Evolutionary conservation across 306 rosid species (phyloP).

Genomic region (Cicer chorassanicum): DNA sequence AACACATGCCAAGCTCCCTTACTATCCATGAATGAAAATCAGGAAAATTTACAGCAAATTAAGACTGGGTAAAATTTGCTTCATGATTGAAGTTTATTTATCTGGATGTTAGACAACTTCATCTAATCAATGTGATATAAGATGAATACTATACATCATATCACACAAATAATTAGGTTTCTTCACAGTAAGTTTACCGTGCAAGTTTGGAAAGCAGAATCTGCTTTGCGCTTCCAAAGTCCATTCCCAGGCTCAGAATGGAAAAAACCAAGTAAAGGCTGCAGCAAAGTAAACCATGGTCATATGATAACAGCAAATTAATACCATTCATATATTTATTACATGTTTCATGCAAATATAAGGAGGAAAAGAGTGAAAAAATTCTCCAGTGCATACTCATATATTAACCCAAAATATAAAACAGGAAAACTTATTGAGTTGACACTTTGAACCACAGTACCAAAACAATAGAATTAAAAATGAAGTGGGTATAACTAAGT

Average conservation of each 20-base stretch:
- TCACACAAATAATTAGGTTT: slow-evolving; percentile 26
- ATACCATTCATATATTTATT: slow-evolving; percentile 9
- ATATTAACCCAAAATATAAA: slow-evolving; percentile 5
- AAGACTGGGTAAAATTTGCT: slow-evolving; percentile 25
- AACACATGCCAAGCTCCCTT: slow-evolving; percentile 14
- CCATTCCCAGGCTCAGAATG: slow-evolving; percentile 83
- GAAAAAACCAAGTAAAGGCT: slow-evolving; percentile 86
- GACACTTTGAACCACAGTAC: slow-evolving; percentile 1
- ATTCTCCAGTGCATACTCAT: not conserved
- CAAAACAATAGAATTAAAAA: not conserved
- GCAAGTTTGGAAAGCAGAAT: slow-evolving; percentile 74
- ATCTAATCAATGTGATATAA: too few relatives aligned
- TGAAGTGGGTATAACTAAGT: not conserved
- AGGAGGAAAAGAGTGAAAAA: not conserved
- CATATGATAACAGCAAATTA: slow-evolving; percentile 31
- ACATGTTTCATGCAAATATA: slow-evolving; percentile 35
- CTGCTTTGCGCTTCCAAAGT: slow-evolving; percentile 95
- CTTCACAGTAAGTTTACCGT: slow-evolving; percentile 55
- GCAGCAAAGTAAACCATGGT: slow-evolving; percentile 48
- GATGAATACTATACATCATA: not conserved
- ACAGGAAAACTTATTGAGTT: slow-evolving; percentile 8
- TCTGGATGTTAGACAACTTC: not conserved
- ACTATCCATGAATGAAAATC: slow-evolving; percentile 26
- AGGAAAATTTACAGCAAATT: slow-evolving; percentile 26
- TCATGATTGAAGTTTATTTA: slow-evolving; percentile 19